phyloP scores from a whole-genome alignment of 208 protist genomes.

The Trypanosoma congolense region DNA sequence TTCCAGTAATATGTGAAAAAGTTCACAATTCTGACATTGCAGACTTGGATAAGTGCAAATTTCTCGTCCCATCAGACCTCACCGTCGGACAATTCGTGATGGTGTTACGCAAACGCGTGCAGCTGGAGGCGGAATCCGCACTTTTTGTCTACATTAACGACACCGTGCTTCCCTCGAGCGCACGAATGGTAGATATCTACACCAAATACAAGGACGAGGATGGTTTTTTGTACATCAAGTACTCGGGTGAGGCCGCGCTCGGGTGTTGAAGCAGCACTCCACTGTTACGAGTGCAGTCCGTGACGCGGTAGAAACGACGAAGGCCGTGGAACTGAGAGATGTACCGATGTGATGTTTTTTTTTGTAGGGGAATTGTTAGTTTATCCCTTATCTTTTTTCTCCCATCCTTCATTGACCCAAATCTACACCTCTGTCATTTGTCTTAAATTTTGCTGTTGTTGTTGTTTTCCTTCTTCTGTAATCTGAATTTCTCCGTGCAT shows the following conservation, averaged over 20 bases:
- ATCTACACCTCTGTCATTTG: background rate
- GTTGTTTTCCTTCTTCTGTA: background rate
- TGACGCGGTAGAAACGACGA: background rate
- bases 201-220: conserved; percentile 92
- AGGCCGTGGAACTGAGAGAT: background rate
- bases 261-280: conserved; percentile 26
- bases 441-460: background rate
- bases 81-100: conserved; percentile 93
- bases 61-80: conserved; percentile 78
- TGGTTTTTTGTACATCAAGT: conserved; percentile 89
- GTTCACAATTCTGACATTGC: conserved; percentile 76
- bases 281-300: background rate
- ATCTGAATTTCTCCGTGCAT: too few relatives aligned
- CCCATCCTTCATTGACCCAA: background rate
- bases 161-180: conserved; percentile 74
- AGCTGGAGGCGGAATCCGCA: conserved; percentile 84
- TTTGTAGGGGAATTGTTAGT: background rate
- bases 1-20: conserved; percentile 94
- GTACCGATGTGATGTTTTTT: background rate
- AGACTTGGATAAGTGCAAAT: conserved; percentile 92
- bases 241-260: conserved; percentile 88
- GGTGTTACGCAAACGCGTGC: conserved; percentile 89
- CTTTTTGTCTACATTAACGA: conserved; percentile 95
- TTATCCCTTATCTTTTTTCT: background rate
- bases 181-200: conserved; percentile 56